Evolutionary conservation across 2,329 filamentous ascomycete species (phyloP), one percentile per base, ranked within the genome.

Genomic region (Furcasterigmium furcatum): DNA sequence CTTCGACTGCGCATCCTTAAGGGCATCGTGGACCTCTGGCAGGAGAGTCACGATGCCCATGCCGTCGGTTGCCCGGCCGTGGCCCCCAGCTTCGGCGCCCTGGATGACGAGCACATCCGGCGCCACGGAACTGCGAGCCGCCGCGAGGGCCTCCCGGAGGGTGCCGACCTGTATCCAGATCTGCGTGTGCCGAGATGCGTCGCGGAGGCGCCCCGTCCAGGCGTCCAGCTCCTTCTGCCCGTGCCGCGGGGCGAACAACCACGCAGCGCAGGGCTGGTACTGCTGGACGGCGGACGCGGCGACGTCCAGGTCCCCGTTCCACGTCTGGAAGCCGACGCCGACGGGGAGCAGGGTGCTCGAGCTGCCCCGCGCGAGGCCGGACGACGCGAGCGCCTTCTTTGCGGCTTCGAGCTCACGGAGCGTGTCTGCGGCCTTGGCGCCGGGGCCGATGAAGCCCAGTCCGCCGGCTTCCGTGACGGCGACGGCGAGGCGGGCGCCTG

Each of bases 391-490:
- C n/a, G 42, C 50, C 30, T 56, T 43, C 13, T 53, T 49, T 0
- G 58, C 58, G 6, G 56, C 50, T n/a, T 58, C 57, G 4, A 71
- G 53, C 30, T 70, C 63, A 13, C 44, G 49, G 3, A 49, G 46
- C 1, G 58, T 60, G 27, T 59, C 59, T 9, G 60, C 53, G 1
- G 69, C 54, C n/a, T 64, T 66, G 3, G 52, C 58, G 9, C 55
- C 66, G 1, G 65, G 66, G 3, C 66, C 72, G 38, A 74, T 64
- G 52, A 74, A 75, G 10, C 72, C 78, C 2, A 89, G 72, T 0
- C 87, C 88, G 16, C 88, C 87, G 7, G 87, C 84, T 52, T 85
- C 85, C 45, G 84, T 82, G 13, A 88, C 74, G 36, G 80, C 75
- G 25, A 82, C 66, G 3, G 84, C 81, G 4, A 89, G 72, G 1